Conservation (phyloP, 305 asterid species). For the Fraxinus albicans region DNA sequence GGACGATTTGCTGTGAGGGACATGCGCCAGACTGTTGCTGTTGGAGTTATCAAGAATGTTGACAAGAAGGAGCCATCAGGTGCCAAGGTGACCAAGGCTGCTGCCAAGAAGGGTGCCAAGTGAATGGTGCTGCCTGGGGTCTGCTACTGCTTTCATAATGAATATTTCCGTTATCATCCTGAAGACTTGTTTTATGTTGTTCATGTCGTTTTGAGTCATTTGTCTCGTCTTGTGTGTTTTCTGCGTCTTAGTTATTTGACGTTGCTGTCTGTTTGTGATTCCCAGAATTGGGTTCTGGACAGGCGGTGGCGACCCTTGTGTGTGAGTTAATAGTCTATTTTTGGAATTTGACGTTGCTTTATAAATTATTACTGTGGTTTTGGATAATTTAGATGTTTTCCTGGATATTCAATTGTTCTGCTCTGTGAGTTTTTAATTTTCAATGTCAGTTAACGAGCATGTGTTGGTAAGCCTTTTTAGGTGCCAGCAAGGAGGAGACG, state of each 20-base stretch:
- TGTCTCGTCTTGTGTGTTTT: neutral
- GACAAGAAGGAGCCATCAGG: conserved; percentile 25
- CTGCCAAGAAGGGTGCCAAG: conserved; percentile 29
- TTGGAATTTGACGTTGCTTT: neutral
- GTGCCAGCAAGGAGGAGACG: neutral
- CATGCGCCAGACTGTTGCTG: conserved; percentile 28
- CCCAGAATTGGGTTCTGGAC: conserved; percentile 3
- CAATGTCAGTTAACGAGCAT: neutral
- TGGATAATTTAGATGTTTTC: neutral
- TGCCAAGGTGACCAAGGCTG: conserved; percentile 27
- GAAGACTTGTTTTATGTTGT: neutral
- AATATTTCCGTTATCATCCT: neutral
- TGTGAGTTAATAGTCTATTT: neutral
- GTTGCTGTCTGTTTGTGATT: neutral
- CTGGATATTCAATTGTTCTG: neutral
- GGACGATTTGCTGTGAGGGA: conserved; percentile 31
- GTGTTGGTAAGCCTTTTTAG: neutral
- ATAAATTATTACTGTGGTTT: neutral
- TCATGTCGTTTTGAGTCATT: neutral
- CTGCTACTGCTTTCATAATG: neutral
- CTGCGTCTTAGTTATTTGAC: neutral
- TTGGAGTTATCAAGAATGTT: conserved; percentile 24
- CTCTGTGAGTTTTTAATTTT: neutral
- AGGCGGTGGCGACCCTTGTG: neutral
- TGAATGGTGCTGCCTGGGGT: neutral